phyloP scores from a whole-genome alignment of 208 protist species.

The Trypanosoma caninum region DNA sequence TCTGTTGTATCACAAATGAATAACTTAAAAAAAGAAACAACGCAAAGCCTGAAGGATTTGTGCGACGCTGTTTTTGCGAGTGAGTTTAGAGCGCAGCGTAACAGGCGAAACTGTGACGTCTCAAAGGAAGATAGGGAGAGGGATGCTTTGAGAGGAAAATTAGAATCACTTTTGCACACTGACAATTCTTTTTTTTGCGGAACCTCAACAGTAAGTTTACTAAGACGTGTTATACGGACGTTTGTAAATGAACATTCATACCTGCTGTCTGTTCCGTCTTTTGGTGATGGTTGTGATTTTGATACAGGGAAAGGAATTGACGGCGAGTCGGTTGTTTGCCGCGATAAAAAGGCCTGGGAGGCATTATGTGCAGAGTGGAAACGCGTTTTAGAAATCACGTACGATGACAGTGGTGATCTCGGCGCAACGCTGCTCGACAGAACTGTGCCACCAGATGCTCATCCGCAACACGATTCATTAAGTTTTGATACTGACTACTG shows the following conservation, averaged over 20 bases:
- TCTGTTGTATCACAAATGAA: not conserved
- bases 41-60: slow-evolving; percentile 5
- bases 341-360: not conserved
- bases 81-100: not conserved
- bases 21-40: not conserved
- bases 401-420: not conserved
- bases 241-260: slow-evolving; percentile 12
- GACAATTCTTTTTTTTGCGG: not conserved
- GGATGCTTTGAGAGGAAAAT: not conserved
- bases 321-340: not conserved
- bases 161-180: slow-evolving; percentile 4
- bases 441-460: not conserved
- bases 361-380: not conserved
- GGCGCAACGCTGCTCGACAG: not conserved
- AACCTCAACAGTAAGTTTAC: not conserved
- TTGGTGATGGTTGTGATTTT: not conserved
- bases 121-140: not conserved
- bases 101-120: not conserved
- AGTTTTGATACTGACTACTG: not conserved
- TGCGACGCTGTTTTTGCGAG: slow-evolving; percentile 1
- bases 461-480: not conserved
- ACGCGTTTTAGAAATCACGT: not conserved
- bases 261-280: not conserved
- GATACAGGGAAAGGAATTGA: not conserved
- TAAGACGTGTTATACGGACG: not conserved